Evolutionary conservation across 2,329 filamentous ascomycete species (phyloP).

Genomic region (Coniochaeta pulveracea): DNA sequence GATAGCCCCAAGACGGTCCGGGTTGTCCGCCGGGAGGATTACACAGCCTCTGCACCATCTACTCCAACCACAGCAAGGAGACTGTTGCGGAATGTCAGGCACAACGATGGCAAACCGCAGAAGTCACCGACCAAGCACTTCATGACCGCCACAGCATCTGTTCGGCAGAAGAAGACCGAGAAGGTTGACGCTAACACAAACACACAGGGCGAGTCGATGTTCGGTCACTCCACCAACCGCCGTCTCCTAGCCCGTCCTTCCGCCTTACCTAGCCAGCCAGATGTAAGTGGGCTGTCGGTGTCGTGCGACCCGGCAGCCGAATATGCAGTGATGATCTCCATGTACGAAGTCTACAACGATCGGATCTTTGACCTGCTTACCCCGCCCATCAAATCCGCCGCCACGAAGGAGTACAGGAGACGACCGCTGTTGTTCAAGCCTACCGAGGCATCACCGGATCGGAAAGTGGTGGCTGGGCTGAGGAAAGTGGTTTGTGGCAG

Average conservation of each 20-base stretch:
- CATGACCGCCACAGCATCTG: conserved; percentile 33
- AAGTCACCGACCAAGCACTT: conserved; percentile 22
- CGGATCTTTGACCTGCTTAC: conserved; percentile 89
- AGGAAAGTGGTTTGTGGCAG: conserved; percentile 79
- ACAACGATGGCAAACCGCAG: neutral
- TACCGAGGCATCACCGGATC: conserved; percentile 76
- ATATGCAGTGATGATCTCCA: conserved; percentile 82
- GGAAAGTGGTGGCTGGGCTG: conserved; percentile 89
- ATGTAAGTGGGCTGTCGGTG: conserved; percentile 60
- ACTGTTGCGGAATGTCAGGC: neutral
- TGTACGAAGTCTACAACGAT: conserved; percentile 99
- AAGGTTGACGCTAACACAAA: conserved; percentile 28
- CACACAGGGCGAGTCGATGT: conserved; percentile 35
- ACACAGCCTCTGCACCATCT: conserved; percentile 3
- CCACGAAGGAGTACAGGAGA: conserved; percentile 61
- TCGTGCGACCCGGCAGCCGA: conserved; percentile 59
- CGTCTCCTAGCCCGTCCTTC: conserved; percentile 58
- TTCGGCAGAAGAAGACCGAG: conserved; percentile 27
- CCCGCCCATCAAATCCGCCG: conserved; percentile 43
- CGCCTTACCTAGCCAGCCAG: conserved; percentile 61
- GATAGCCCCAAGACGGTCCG: conserved; percentile 32
- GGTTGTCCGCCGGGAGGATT: conserved; percentile 23
- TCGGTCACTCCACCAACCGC: conserved; percentile 36
- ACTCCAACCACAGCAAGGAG: conserved; percentile 6
- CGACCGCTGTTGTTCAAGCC: conserved; percentile 82